Evolutionary conservation across 176 grass and related monocot species (phyloP).

Genomic region (Themeda triandra): DNA sequence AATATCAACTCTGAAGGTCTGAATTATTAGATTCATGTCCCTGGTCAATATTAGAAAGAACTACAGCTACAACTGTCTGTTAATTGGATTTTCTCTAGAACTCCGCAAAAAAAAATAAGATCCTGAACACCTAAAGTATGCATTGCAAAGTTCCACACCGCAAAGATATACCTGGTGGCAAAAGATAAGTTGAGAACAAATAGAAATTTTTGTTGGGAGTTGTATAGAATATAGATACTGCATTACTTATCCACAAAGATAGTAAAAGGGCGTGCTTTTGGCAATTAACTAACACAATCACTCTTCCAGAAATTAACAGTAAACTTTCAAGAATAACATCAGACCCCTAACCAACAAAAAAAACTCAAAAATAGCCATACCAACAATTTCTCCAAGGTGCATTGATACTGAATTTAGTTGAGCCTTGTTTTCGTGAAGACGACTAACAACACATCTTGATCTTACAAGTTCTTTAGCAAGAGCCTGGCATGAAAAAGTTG

Average conservation of each 20-base stretch:
- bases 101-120: too few relatives aligned
- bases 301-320: background rate
- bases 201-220: background rate
- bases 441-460: conserved; percentile 79
- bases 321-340: background rate
- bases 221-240: background rate
- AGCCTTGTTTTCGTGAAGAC: conserved; percentile 96
- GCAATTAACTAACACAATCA: background rate
- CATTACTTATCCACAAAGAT: background rate
- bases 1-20: too few relatives aligned
- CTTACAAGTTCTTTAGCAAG: conserved; percentile 93
- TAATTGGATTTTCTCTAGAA: too few relatives aligned
- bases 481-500: conserved; percentile 34
- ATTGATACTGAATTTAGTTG: conserved; percentile 90
- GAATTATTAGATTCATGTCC: too few relatives aligned
- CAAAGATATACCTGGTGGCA: background rate
- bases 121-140: too few relatives aligned
- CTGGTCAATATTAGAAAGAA: too few relatives aligned
- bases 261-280: background rate
- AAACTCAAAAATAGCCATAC: conserved; percentile 25
- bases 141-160: too few relatives aligned
- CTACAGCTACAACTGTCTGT: too few relatives aligned
- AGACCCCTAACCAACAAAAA: background rate
- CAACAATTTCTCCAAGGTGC: conserved; percentile 86
- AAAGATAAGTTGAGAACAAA: background rate